These are phyloP conservation scores for Trypanosoma avium DNA, from an alignment of 208 protist genomes.

Conservation along the genomic window DNA sequence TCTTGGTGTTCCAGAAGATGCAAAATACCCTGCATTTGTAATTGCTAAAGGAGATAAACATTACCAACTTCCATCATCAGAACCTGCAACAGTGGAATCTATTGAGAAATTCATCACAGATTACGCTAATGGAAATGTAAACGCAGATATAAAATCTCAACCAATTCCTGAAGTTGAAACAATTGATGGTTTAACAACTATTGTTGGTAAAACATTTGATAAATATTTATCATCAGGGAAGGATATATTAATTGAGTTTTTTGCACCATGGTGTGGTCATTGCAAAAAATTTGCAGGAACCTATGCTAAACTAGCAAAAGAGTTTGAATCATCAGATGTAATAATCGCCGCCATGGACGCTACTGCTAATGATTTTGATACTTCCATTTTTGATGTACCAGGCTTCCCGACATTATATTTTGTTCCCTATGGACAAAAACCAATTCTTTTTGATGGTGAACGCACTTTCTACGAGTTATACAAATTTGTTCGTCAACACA, in stretches of 20 bases:
- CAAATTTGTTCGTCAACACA: slow-evolving; percentile 59
- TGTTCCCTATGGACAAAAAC: slow-evolving; percentile 29
- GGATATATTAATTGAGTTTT: slow-evolving; percentile 88
- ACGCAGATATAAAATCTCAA: slow-evolving; percentile 52
- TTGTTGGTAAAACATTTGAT: slow-evolving; percentile 66
- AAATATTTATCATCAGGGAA: slow-evolving; percentile 52
- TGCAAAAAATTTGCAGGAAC: slow-evolving; percentile 62
- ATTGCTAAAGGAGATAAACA: slow-evolving; percentile 53
- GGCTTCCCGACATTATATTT: slow-evolving; percentile 77
- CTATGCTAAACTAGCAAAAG: slow-evolving; percentile 41
- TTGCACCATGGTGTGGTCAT: slow-evolving; percentile 90
- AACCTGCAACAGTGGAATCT: slow-evolving; percentile 38
- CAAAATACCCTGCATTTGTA: slow-evolving; percentile 75
- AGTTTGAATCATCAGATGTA: slow-evolving; percentile 45
- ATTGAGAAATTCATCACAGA: slow-evolving; percentile 58
- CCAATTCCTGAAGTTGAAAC: slow-evolving; percentile 63
- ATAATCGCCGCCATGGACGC: slow-evolving; percentile 74
- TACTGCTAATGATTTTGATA: slow-evolving; percentile 42
- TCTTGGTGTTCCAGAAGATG: slow-evolving; percentile 57
- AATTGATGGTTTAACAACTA: slow-evolving; percentile 74
- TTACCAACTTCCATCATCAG: slow-evolving; percentile 48
- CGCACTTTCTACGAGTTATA: slow-evolving; percentile 63
- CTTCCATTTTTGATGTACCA: slow-evolving; percentile 36
- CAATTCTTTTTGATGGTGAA: slow-evolving; percentile 36
- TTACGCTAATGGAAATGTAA: slow-evolving; percentile 53